These are phyloP conservation scores for Aspergillus biplanus DNA, from an alignment of 495 filamentous ascomycete species.

Conservation along the genomic window DNA sequence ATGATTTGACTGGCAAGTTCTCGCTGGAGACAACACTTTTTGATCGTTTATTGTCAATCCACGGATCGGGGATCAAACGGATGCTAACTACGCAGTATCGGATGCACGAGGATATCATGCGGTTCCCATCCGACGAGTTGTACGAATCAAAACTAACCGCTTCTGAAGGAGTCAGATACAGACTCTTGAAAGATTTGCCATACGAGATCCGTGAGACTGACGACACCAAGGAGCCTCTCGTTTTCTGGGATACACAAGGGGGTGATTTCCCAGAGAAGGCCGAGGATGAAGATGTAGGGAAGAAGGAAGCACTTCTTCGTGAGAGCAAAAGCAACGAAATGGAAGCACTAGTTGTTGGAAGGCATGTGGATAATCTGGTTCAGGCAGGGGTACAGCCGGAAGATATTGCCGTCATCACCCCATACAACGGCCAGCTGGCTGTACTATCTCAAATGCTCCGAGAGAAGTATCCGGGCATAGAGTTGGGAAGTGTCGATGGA, in stretches of 20 bases:
- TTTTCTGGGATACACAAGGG: constrained; percentile 97
- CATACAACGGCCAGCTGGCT: constrained; percentile 92
- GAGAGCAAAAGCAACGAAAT: constrained; percentile 95
- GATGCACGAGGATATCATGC: constrained; percentile 96
- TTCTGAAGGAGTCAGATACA: constrained; percentile 70
- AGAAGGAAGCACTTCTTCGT: constrained; percentile 60
- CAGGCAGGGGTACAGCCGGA: constrained; percentile 74
- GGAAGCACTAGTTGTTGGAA: constrained; percentile 79
- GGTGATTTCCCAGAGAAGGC: constrained; percentile 77
- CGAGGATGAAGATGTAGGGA: constrained; percentile 53
- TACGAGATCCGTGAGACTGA: constrained; percentile 82
- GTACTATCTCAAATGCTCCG: constrained; percentile 75
- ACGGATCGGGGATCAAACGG: constrained; percentile 82
- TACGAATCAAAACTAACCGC: constrained; percentile 83
- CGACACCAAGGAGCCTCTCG: constrained; percentile 82
- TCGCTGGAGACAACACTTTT: constrained; percentile 89
- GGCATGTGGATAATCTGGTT: constrained; percentile 76
- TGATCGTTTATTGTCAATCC: constrained; percentile 79
- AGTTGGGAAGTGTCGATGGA: constrained; percentile 92
- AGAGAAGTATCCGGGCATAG: constrained; percentile 78
- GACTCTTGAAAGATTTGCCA: constrained; percentile 76
- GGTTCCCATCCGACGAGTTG: constrained; percentile 85
- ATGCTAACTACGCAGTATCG: constrained; percentile 99
- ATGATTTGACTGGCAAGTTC: constrained; percentile 31
- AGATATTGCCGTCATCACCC: constrained; percentile 92